Base-by-base conservation (phyloP, 495 filamentous ascomycete species). In the Daldinia bambusicola region DNA sequence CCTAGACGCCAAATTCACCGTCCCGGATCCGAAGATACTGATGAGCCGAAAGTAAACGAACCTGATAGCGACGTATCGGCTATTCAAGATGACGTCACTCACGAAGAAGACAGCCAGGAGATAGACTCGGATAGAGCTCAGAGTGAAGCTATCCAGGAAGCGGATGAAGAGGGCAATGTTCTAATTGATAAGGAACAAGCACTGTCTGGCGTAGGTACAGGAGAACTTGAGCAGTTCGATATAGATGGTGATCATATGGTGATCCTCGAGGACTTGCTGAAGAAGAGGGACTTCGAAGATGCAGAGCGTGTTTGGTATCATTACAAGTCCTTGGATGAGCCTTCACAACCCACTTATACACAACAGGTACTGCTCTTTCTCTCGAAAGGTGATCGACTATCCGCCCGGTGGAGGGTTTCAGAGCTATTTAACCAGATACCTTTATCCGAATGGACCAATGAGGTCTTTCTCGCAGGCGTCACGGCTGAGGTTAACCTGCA, bases 331-430 rank as follows among this genome's bases (percentile, higher is more conserved):
- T 52, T 76, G 31, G 66, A 69, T 43, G 66, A 68, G 26, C 22
- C 31, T 22, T 63, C 58, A 6, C 65, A 72, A 51, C 5, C 63
- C 20, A 26, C 10, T 41, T 68, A 70, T 40, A 53, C 36, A 13
- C 13, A 12, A 16, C 51, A 36, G 31, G 69, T 77, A 14, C 36
- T 77, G 12, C 40, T 48, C 10, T 72, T 67, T 38, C 70, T 77
- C 53, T 70, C 72, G 1, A 67, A 36, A 36, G 67, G 67, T 31
- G 65, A 63, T 41, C 67, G 70, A 20, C 14, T 74, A 48, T 65
- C 74, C 2, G 74, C 75, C 38, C 69, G 70, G 1, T 72, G 73
- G 74, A 77, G 74, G n/a, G 66, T 77, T 20, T 75, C 75, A 4
- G 74, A 77, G 40, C 53, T 77, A 26, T 76, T 77, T 36, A 59